A percentile compares a stretch with the other conserved stretches of the same genome.
phyloP scores from a whole-genome alignment of 805 yeast species.

The Metschnikowia dekortorum region DNA sequence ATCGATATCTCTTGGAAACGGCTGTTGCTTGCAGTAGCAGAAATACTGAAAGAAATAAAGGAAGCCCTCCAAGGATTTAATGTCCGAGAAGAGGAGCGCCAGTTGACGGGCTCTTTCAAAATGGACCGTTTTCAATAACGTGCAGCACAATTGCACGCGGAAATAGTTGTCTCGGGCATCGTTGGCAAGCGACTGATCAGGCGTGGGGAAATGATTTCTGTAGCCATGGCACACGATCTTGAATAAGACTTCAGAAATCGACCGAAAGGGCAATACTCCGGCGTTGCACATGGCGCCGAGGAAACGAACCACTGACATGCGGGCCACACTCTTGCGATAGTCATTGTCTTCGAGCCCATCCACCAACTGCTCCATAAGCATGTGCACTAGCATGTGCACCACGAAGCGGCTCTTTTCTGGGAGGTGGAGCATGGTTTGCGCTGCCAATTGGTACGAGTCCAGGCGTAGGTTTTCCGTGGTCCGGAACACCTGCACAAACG shows the following conservation, averaged over 20 bases:
- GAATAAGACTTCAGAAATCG: slow-evolving; percentile 50
- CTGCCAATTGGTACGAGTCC: slow-evolving; percentile 49
- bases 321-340: slow-evolving; percentile 51
- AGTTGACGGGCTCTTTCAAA: slow-evolving; percentile 5
- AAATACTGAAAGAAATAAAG: slow-evolving; percentile 69
- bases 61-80: slow-evolving; percentile 27
- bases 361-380: slow-evolving; percentile 56
- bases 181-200: slow-evolving; percentile 42
- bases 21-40: slow-evolving; percentile 52
- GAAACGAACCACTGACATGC: slow-evolving; percentile 60
- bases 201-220: slow-evolving; percentile 49
- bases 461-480: slow-evolving; percentile 60
- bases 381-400: slow-evolving; percentile 51
- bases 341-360: slow-evolving; percentile 64
- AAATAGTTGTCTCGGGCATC: slow-evolving; percentile 71
- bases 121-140: slow-evolving; percentile 20
- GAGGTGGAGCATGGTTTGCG: slow-evolving; percentile 38
- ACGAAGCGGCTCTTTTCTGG: slow-evolving; percentile 36
- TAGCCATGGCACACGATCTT: slow-evolving; percentile 64
- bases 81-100: slow-evolving; percentile 7
- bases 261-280: slow-evolving; percentile 42
- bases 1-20: slow-evolving; percentile 60
- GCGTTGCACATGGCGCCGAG: slow-evolving; percentile 53
- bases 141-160: slow-evolving; percentile 53
- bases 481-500: slow-evolving; percentile 42